A percentile compares a stretch with the other conserved stretches of the same genome.
Evolutionary conservation across 768 basidiomycete species (phyloP).

Genomic region (Tephrocybe sp.): DNA sequence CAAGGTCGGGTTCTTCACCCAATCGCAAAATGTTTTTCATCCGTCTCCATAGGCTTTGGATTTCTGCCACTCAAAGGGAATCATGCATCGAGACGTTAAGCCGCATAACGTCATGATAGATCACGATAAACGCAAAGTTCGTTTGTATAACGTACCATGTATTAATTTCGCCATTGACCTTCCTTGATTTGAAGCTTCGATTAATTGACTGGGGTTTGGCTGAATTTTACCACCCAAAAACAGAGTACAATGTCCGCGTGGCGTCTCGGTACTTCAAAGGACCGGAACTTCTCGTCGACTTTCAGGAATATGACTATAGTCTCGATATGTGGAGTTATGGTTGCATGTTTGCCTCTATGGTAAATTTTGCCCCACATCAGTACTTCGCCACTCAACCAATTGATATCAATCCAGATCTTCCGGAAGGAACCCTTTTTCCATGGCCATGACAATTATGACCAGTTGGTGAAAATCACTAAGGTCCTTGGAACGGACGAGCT

Average conservation of each 20-base stretch:
- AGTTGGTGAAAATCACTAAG: slow-evolving; percentile 96
- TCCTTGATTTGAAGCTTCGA: slow-evolving; percentile 61
- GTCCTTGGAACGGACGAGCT: slow-evolving; percentile 96
- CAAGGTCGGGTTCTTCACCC: slow-evolving; percentile 52
- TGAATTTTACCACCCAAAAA: slow-evolving; percentile 97
- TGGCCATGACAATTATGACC: slow-evolving; percentile 98
- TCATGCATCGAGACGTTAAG: slow-evolving; percentile 99
- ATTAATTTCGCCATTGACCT: slow-evolving; percentile 4
- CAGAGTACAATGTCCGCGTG: slow-evolving; percentile 97
- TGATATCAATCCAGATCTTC: slow-evolving; percentile 70
- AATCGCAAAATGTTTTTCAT: slow-evolving; percentile 8
- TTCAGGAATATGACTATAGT: slow-evolving; percentile 98
- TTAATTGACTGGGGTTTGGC: slow-evolving; percentile 99
- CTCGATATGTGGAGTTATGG: slow-evolving; percentile 99
- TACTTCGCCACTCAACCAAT: slow-evolving; percentile 10
- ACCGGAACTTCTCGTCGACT: slow-evolving; percentile 94
- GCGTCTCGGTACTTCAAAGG: slow-evolving; percentile 98
- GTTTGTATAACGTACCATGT: slow-evolving; percentile 15
- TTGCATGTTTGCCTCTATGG: slow-evolving; percentile 99
- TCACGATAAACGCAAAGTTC: slow-evolving; percentile 91
- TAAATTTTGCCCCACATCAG: slow-evolving; percentile 30
- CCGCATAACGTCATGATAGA: slow-evolving; percentile 99
- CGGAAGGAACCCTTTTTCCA: slow-evolving; percentile 99
- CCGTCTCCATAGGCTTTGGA: slow-evolving; percentile 72
- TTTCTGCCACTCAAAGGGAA: slow-evolving; percentile 97